These are phyloP conservation scores for Talaromyces sp. DNA, from an alignment of 2,329 filamentous ascomycete species.

Conservation along the genomic window DNA sequence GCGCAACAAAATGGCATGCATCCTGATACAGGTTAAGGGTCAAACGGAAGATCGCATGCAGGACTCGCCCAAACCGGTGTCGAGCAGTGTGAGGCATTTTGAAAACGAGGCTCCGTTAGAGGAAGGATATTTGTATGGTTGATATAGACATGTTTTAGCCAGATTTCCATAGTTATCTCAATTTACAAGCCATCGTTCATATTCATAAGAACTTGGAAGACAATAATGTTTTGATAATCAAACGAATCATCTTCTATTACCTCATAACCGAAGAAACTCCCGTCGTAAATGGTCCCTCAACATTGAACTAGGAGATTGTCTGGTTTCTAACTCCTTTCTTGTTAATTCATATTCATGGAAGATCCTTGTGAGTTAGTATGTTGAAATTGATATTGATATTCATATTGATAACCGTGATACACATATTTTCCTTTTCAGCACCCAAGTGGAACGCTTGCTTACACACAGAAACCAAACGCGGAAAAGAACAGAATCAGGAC, in stretches of 20 bases:
- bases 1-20: too few relatives aligned
- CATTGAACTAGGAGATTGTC: too few relatives aligned
- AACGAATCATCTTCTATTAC: background rate
- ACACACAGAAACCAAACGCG: background rate
- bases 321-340: background rate
- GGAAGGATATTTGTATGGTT: background rate
- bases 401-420: background rate
- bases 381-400: background rate
- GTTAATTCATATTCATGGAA: background rate
- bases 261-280: too few relatives aligned
- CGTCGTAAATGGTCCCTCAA: background rate
- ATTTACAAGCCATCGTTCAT: background rate
- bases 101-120: background rate
- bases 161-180: background rate
- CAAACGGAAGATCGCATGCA: too few relatives aligned
- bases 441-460: slow-evolving; percentile 15
- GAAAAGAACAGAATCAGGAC: background rate
- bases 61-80: too few relatives aligned
- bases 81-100: too few relatives aligned
- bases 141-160: background rate
- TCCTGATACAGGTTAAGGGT: too few relatives aligned
- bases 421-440: background rate
- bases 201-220: too few relatives aligned
- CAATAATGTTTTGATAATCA: background rate
- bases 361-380: background rate